These are phyloP conservation scores for Colletotrichum neosansevieriae DNA, from an alignment of 2,329 filamentous ascomycete genomes.

Conservation along the genomic window DNA sequence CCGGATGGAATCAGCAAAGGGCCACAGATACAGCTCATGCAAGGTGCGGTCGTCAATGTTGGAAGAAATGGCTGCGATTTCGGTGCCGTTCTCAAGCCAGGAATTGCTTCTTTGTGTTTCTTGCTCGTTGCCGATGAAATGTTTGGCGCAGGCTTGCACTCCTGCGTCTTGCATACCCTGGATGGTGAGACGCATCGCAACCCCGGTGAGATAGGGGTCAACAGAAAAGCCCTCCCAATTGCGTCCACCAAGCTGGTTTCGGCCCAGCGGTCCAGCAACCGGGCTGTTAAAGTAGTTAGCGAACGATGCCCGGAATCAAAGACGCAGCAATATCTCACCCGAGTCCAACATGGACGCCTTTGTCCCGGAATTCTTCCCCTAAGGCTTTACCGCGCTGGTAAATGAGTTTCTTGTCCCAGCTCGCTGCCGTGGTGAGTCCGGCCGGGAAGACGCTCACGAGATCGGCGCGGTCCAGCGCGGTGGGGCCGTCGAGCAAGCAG, in stretches of 20 bases:
- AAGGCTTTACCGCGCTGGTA: constrained; percentile 76
- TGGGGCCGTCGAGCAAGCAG: constrained; percentile 86
- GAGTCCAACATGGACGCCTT: constrained; percentile 80
- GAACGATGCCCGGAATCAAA: background rate
- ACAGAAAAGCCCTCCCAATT: constrained; percentile 89
- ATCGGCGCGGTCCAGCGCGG: constrained; percentile 67
- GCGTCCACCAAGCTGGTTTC: constrained; percentile 78
- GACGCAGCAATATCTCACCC: constrained; percentile 52
- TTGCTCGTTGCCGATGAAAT: constrained; percentile 79
- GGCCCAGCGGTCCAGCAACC: constrained; percentile 79
- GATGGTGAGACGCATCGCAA: constrained; percentile 73
- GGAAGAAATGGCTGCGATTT: constrained; percentile 65
- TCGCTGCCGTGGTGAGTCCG: constrained; percentile 81
- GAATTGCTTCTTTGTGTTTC: constrained; percentile 65
- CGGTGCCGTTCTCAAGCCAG: constrained; percentile 57
- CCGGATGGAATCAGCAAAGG: constrained; percentile 76
- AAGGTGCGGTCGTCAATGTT: constrained; percentile 74
- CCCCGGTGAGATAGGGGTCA: constrained; percentile 79
- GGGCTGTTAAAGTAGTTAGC: constrained; percentile 55
- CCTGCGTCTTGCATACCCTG: constrained; percentile 64
- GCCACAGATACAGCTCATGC: constrained; percentile 76
- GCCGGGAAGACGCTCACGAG: constrained; percentile 75
- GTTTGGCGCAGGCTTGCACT: constrained; percentile 58
- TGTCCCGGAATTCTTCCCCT: constrained; percentile 75
- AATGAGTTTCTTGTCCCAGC: constrained; percentile 83